phyloP scores from a whole-genome alignment of 257 asterid species.

The Solanum sejunctum region DNA sequence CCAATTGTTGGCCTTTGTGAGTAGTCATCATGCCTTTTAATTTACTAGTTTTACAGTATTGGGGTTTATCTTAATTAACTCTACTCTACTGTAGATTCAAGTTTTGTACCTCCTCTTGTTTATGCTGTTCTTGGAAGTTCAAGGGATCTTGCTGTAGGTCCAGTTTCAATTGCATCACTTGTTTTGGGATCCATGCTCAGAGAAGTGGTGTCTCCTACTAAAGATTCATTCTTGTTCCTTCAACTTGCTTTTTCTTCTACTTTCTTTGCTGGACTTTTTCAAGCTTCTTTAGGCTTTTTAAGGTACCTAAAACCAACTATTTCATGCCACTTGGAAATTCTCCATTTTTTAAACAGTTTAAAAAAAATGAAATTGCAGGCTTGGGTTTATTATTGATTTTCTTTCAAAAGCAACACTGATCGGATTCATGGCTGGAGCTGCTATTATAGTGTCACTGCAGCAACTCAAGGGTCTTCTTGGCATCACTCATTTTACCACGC shows the following conservation, averaged over 20 bases:
- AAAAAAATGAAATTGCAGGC: conserved; percentile 25
- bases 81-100: conserved; percentile 39
- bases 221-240: conserved; percentile 59
- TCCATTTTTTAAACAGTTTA: too few species aligned
- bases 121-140: conserved; percentile 91
- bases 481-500: conserved; percentile 46
- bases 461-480: conserved; percentile 77
- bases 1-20: conserved; percentile 87
- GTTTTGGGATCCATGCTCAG: conserved; percentile 74
- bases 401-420: conserved; percentile 74
- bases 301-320: conserved; percentile 25
- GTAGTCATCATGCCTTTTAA: not conserved
- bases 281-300: conserved; percentile 63
- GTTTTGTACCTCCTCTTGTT: conserved; percentile 77
- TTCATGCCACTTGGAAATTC: not conserved
- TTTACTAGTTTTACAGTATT: not conserved
- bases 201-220: conserved; percentile 49
- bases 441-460: conserved; percentile 75
- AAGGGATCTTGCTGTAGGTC: conserved; percentile 84
- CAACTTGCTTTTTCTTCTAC: conserved; percentile 74
- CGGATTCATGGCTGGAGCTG: conserved; percentile 97
- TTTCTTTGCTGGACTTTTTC: conserved; percentile 81
- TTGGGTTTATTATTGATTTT: conserved; percentile 76
- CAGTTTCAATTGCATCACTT: conserved; percentile 76
- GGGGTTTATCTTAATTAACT: not conserved